Conservation (phyloP, 1,284 basidiomycete species). For the Cutaneotrichosporon arboriforme region DNA sequence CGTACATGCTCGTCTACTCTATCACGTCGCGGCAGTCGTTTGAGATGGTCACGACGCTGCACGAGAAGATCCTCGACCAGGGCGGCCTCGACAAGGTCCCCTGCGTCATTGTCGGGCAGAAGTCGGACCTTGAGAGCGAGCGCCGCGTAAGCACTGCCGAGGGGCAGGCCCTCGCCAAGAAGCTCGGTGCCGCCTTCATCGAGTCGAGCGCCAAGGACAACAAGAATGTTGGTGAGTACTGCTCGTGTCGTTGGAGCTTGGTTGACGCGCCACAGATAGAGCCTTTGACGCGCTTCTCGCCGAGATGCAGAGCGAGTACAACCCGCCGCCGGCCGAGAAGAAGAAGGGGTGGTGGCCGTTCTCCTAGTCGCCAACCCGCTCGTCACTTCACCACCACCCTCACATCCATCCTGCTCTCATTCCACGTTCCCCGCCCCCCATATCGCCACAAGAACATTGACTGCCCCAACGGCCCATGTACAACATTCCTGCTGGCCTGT, state of each 20-base stretch:
- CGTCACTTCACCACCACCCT: neutral
- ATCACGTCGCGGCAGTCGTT: slow-evolving; percentile 88
- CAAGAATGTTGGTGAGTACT: slow-evolving; percentile 74
- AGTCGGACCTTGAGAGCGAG: slow-evolving; percentile 68
- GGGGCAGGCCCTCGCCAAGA: slow-evolving; percentile 68
- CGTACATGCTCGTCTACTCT: slow-evolving; percentile 88
- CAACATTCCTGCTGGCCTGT: slow-evolving; percentile 10
- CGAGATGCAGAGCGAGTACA: slow-evolving; percentile 59
- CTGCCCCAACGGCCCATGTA: slow-evolving; percentile 4
- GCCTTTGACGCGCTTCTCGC: slow-evolving; percentile 82
- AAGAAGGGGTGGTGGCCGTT: slow-evolving; percentile 41
- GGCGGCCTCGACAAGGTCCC: slow-evolving; percentile 84
- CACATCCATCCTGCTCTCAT: neutral
- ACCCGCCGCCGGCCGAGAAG: slow-evolving; percentile 45
- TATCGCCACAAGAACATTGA: slow-evolving; percentile 6
- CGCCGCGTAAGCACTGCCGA: slow-evolving; percentile 67
- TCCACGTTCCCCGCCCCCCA: neutral
- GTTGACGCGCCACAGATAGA: slow-evolving; percentile 54
- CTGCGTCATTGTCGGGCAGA: slow-evolving; percentile 94
- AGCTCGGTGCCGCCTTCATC: slow-evolving; percentile 69
- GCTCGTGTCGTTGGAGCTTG: neutral
- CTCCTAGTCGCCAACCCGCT: neutral
- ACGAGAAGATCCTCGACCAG: slow-evolving; percentile 97
- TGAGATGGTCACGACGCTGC: slow-evolving; percentile 90
- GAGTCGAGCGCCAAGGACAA: slow-evolving; percentile 88